Conservation (phyloP, 768 basidiomycete genomes). For the Piloderma croceum region DNA sequence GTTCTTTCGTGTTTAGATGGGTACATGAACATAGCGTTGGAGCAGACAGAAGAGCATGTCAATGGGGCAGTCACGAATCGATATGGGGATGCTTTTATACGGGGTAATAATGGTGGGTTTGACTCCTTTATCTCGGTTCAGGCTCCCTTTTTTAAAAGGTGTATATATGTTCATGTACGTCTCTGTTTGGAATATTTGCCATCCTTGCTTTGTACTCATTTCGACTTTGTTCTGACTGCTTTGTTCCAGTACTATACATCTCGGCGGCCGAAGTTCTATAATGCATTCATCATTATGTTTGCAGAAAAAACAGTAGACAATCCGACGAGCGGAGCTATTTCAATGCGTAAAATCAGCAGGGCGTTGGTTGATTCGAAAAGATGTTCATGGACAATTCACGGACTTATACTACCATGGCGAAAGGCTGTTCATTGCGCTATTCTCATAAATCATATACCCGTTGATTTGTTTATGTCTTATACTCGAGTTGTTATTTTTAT, state of each 20-base stretch:
- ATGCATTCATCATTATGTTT: too few species aligned
- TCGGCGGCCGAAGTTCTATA: constrained; percentile 61
- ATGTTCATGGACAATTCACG: too few species aligned
- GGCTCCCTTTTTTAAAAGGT: background rate
- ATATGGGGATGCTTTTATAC: constrained; percentile 94
- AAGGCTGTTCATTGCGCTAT: too few species aligned
- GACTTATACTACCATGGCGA: too few species aligned
- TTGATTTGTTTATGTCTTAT: too few species aligned
- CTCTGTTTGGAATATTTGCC: background rate
- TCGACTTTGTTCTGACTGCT: background rate
- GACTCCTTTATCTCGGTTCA: background rate
- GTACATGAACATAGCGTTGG: constrained; percentile 98
- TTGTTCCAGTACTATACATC: constrained; percentile 62
- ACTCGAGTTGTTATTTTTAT: too few species aligned
- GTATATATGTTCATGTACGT: constrained; percentile 5
- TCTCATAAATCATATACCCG: too few species aligned
- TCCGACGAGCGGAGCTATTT: too few species aligned
- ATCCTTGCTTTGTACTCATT: constrained; percentile 5
- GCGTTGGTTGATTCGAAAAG: too few species aligned
- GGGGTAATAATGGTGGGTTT: constrained; percentile 81
- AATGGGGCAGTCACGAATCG: constrained; percentile 80
- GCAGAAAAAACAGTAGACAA: too few species aligned
- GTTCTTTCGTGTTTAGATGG: constrained; percentile 93
- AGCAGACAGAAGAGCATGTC: constrained; percentile 95
- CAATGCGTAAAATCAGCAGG: too few species aligned